Percentiles rank a stretch among this genome's conserved stretches.
phyloP scores from a whole-genome alignment of 176 grass and related monocot genomes.

The Aegilops umbellulata region DNA sequence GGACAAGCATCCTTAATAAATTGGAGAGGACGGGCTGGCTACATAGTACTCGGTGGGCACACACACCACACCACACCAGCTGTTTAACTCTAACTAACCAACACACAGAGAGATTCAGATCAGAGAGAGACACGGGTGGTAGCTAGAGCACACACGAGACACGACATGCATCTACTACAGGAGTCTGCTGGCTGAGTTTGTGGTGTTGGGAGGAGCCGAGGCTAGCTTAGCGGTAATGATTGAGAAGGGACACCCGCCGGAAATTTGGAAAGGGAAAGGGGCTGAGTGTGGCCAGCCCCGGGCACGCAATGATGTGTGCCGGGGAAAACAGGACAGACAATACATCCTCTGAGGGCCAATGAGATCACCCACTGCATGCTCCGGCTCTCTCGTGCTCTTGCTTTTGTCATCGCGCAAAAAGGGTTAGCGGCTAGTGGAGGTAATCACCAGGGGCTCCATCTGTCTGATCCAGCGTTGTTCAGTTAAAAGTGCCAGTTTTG shows the following conservation, averaged over 20 bases:
- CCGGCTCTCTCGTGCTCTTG: too few relatives aligned
- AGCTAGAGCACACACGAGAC: background rate
- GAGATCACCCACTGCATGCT: too few relatives aligned
- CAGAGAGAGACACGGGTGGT: background rate
- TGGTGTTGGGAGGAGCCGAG: background rate
- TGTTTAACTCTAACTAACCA: background rate
- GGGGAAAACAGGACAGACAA: background rate
- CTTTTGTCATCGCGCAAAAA: too few relatives aligned
- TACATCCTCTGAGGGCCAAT: too few relatives aligned
- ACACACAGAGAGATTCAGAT: background rate
- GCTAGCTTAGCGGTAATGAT: conserved; percentile 25
- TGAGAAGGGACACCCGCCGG: conserved; percentile 2
- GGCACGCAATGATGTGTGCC: conserved; percentile 10
- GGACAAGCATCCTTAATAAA: background rate
- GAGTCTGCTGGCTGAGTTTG: background rate
- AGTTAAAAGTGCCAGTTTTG: too few relatives aligned
- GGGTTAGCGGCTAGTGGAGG: too few relatives aligned
- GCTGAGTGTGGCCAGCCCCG: background rate
- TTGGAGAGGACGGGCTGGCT: background rate
- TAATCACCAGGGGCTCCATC: too few relatives aligned
- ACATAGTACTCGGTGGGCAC: background rate
- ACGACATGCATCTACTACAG: background rate
- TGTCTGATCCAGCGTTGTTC: too few relatives aligned
- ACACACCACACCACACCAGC: background rate
- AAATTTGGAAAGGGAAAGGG: background rate